phyloP scores from a whole-genome alignment of 495 filamentous ascomycete genomes.

The Hypoxylon fragiforme region DNA sequence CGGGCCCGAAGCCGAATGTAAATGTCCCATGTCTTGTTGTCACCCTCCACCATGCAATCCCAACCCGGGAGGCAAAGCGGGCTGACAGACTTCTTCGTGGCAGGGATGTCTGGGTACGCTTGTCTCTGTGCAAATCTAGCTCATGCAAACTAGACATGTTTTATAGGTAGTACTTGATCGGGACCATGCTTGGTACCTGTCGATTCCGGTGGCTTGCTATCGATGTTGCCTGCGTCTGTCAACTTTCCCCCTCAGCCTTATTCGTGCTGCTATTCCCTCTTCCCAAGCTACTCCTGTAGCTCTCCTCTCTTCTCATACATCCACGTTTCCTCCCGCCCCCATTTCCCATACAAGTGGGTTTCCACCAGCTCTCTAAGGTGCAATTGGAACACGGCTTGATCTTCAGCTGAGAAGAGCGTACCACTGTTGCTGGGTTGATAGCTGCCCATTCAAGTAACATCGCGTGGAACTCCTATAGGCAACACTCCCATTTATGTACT shows the following conservation, averaged over 20 bases:
- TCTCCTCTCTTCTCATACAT: constrained; percentile 22
- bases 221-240: constrained; percentile 14
- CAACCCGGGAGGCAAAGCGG: constrained; percentile 18
- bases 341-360: not conserved
- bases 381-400: constrained; percentile 4
- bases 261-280: constrained; percentile 21
- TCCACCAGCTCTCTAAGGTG: constrained; percentile 9
- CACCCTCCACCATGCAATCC: constrained; percentile 18
- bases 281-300: constrained; percentile 6
- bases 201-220: constrained; percentile 28
- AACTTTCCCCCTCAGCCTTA: constrained; percentile 28
- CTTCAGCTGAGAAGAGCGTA: constrained; percentile 10
- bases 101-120: constrained; percentile 26
- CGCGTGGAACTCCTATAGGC: constrained; percentile 16
- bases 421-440: constrained; percentile 11
- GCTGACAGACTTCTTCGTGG: constrained; percentile 23
- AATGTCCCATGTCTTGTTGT: constrained; percentile 1
- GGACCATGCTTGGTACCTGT: constrained; percentile 27
- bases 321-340: constrained; percentile 8
- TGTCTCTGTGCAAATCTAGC: constrained; percentile 18
- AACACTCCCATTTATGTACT: constrained; percentile 13
- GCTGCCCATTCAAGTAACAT: constrained; percentile 15
- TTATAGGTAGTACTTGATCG: constrained; percentile 31
- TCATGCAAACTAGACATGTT: constrained; percentile 16
- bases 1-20: constrained; percentile 16